phyloP scores from a whole-genome alignment of 2,329 filamentous ascomycete species.

The Botrytis fragariae region DNA sequence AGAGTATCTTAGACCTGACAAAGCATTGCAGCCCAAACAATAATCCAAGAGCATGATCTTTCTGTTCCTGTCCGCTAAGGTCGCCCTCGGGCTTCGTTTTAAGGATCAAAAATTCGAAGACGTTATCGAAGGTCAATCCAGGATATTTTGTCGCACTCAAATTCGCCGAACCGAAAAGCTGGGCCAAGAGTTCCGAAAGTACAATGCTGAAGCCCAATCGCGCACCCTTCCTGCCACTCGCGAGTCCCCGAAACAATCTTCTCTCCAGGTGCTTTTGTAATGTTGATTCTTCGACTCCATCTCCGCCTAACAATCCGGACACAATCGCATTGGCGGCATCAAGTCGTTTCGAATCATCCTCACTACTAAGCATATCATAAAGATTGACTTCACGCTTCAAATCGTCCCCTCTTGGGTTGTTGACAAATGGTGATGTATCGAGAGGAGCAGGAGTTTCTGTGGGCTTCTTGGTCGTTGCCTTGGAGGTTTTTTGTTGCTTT shows the following conservation, averaged over 20 bases:
- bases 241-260: constrained; percentile 80
- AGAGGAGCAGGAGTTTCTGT: constrained; percentile 23
- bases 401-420: constrained; percentile 51
- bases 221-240: constrained; percentile 85
- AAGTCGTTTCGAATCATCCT: constrained; percentile 55
- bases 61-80: constrained; percentile 68
- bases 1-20: constrained; percentile 72
- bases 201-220: constrained; percentile 87
- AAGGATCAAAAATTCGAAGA: constrained; percentile 52
- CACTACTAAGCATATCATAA: constrained; percentile 61
- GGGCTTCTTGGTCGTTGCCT: constrained; percentile 21
- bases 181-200: constrained; percentile 73
- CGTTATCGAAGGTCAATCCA: constrained; percentile 56
- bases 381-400: constrained; percentile 57
- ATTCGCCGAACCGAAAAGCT: constrained; percentile 59
- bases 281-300: constrained; percentile 51
- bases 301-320: constrained; percentile 51
- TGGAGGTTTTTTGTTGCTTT: constrained; percentile 31
- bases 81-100: constrained; percentile 55
- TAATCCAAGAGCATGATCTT: constrained; percentile 80
- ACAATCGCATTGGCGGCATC: constrained; percentile 58
- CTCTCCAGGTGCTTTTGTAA: constrained; percentile 60
- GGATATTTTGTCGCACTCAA: constrained; percentile 48
- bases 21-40: constrained; percentile 86
- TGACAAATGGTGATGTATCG: constrained; percentile 47